Evolutionary conservation across 768 basidiomycete species (phyloP).

Genomic region (Suillus variegatus): DNA sequence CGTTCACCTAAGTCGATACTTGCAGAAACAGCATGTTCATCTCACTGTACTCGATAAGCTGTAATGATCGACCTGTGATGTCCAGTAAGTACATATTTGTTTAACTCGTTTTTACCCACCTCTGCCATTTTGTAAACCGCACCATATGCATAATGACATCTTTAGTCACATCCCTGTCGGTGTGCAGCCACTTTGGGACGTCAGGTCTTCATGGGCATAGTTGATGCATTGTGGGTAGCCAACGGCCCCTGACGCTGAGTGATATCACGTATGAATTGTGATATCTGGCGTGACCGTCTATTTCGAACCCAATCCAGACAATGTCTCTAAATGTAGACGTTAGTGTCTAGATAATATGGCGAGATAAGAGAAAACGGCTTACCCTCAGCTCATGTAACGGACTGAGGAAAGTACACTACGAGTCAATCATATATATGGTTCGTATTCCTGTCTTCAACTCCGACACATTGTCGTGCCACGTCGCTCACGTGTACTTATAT

Average conservation of each 20-base stretch:
- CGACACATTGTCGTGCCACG: no score
- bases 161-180: neutral
- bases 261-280: neutral
- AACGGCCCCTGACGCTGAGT: neutral
- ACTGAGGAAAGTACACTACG: no score
- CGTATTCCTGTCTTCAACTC: no score
- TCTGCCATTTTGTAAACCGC: neutral
- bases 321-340: no score
- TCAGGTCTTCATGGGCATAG: no score
- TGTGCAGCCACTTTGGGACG: neutral
- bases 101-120: neutral
- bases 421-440: no score
- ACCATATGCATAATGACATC: neutral
- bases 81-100: neutral
- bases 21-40: neutral
- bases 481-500: no score
- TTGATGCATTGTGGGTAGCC: neutral
- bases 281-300: neutral
- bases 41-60: neutral
- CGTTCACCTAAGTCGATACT: neutral
- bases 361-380: no score
- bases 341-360: no score
- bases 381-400: no score
- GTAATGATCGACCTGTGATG: neutral
- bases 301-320: no score